Evolutionary conservation across 2,329 filamentous ascomycete genomes (phyloP), one percentile per base, ranked within the genome.

Genomic region (Fusarium tjaetaba): DNA sequence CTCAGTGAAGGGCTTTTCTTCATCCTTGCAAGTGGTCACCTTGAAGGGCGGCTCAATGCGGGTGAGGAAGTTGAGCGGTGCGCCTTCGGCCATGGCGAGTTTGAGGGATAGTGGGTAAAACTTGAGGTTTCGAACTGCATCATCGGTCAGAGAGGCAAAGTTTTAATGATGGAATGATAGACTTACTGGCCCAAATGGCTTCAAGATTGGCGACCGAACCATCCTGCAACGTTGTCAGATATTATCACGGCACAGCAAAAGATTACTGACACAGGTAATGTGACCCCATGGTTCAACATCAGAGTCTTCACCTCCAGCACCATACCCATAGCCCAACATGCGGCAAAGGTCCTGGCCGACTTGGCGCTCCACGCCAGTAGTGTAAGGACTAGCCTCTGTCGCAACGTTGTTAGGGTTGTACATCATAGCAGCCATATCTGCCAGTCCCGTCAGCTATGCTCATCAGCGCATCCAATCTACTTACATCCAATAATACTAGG

Each of bases 341-440:
- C 18, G 26, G 5, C 45, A 61, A 5, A 53, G 45, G 4, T 61
- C 57, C 10, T 14, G 3, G 1, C 57, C 57, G 5, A 53, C 57
- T 0, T 42, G 2, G 4, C 45, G 34, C 15, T 61, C 57, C 2
- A 52, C 36, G 8, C 18, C 13, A 22, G 26, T 53, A 11, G 45
- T 61, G 3, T 41, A 61, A 0, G 45, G 57, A 14, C 57, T 61
- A 11, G 57, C 57, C 4, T 61, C 57, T 16, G 45, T 53, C 2
- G 57, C 57, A 41, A 53, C 57, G 1, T 61, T 61, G 9, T 61
- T 61, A 0, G 45, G 45, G 5, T 61, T 61, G 5, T 61, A 61
- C 45, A 60, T 61, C 45, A 61, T 61, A 15, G 57, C 45, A 2
- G 45, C 45, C 57, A 53, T 53, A 18, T 53, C 45, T 60, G 34